Base-by-base conservation (phyloP, 805 yeast genomes). In the Candida cerambycidarum region DNA sequence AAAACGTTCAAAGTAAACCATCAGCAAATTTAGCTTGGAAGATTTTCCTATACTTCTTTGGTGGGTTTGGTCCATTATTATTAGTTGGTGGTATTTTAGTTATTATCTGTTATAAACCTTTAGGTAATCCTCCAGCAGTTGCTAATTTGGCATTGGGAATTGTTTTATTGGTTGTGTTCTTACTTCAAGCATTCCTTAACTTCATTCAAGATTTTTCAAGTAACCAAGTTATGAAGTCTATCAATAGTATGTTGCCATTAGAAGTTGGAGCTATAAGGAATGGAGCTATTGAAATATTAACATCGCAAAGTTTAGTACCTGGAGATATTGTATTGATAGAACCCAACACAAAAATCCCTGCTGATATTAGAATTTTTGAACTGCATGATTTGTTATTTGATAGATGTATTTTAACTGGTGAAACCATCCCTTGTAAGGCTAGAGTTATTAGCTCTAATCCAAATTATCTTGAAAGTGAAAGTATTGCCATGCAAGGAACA, bases 331-430 rank as follows among this genome's bases (percentile, higher is more conserved):
- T 75, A 3, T 44, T 55, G 16, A 50, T 75, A 28, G 45, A 51
- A 12, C 58, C 65, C 15, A 76, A 78, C 17, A 58, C 62, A 28
- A 72, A 71, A 47, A 53, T 74, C 3, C 73, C 79, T 11, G 79
- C 79, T 13, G 80, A 75, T 53, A 56, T 72, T 38, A 61, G 79
- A 54, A 61, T 75, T 24, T 48, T 63, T 18, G 61, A 63, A 8
- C 63, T 72, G 18, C 55, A 58, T 16, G 69, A 70, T 32, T 61
- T 75, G 30, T 50, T 68, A 14, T 71, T 74, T 50, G 80, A 75
- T 50, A 61, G 75, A 45, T 62, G 78, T 12, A 62, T 73, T 12
- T 61, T 75, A 28, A 75, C 80, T 10, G 80, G 80, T 51, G 79
- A 74, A 50, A 71, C 79, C 3, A 63, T 64, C 39, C 66, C 77